These are phyloP conservation scores for Cinnamomum chago DNA, from an alignment of 164 flowering plant species.

Conservation along the genomic window DNA sequence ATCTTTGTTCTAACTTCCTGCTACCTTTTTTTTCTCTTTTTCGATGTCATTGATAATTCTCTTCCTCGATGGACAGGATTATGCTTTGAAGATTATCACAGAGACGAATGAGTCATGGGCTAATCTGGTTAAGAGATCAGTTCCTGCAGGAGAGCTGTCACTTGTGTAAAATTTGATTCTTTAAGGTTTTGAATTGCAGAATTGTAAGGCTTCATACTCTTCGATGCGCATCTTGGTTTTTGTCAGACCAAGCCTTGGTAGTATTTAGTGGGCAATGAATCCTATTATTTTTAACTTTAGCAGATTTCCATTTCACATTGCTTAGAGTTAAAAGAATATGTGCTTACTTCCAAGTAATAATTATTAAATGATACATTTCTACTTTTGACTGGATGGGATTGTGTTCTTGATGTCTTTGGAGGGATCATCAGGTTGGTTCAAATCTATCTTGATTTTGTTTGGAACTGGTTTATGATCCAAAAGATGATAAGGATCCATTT, in stretches of 20 bases:
- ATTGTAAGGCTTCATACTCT: too few species aligned
- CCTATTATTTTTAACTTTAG: background rate
- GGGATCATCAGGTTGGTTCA: background rate
- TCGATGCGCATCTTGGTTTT: background rate
- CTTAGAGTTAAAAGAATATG: background rate
- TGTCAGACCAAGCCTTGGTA: background rate
- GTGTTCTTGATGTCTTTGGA: background rate
- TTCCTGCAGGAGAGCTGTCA: slow-evolving; percentile 78
- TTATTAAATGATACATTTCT: background rate
- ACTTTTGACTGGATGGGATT: background rate
- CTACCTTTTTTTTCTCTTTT: too few species aligned
- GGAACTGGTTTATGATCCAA: background rate
- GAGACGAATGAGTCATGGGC: slow-evolving; percentile 95
- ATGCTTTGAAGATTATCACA: slow-evolving; percentile 74
- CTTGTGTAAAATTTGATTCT: slow-evolving; percentile 42
- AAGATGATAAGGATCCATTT: background rate
- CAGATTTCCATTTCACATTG: background rate
- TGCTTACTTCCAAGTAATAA: background rate
- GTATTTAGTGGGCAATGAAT: background rate
- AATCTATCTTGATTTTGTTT: background rate
- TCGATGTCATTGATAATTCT: background rate
- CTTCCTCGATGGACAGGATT: slow-evolving; percentile 47
- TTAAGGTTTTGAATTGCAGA: background rate
- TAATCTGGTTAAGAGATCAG: slow-evolving; percentile 75
- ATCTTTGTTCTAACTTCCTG: too few species aligned